Base-by-base conservation (phyloP, 2,329 filamentous ascomycete genomes). In the Cephalotrichum gorgonifer region DNA sequence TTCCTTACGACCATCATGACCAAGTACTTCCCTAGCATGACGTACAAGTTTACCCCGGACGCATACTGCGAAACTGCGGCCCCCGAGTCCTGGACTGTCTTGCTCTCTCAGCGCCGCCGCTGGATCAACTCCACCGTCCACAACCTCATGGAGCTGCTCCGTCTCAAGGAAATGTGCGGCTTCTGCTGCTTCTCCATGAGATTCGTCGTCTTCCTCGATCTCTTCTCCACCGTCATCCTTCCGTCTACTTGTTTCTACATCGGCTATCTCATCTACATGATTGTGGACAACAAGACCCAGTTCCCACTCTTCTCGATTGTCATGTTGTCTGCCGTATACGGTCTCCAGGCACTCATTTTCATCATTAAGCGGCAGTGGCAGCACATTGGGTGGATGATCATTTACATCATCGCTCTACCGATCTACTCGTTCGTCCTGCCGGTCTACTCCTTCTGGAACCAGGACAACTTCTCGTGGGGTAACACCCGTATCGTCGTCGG, bases 101-200 rank as follows among this genome's bases (percentile, higher is more conserved):
- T 98, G 57, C 75, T 98, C 28, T 98, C 93, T n/a, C 93, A 98
- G 65, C 84, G 93, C 75, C 89, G 93, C 73, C 86, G 93, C 64
- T 98, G 93, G 93, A 98, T 98, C 67, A 98, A 98, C 71, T 97
- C 93, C 1, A 98, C 93, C 9, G 85, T 98, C 53, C 93, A 98
- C 75, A 98, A 98, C 64, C 68, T 98, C 62, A 86, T 85, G 25
- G 93, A 98, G 65, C 73, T 98, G 61, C 84, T 95, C 63, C 85
- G 85, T 59, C 76, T 98, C 43, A 85, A 90, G 64, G 89, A 98
- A 60, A 84, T 98, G 66, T 98, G 93, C 62, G 93, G 93, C 56
- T 98, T 98, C 81, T 98, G 93, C 71, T 95, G 87, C 70, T 97
- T 97, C 74, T 89, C 86, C 54, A 97, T 97, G 91, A 84, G 91